Evolutionary conservation across 2,329 filamentous ascomycete species (phyloP), one percentile per base, ranked within the genome.

Genomic region (Chaetothyriales sp.): DNA sequence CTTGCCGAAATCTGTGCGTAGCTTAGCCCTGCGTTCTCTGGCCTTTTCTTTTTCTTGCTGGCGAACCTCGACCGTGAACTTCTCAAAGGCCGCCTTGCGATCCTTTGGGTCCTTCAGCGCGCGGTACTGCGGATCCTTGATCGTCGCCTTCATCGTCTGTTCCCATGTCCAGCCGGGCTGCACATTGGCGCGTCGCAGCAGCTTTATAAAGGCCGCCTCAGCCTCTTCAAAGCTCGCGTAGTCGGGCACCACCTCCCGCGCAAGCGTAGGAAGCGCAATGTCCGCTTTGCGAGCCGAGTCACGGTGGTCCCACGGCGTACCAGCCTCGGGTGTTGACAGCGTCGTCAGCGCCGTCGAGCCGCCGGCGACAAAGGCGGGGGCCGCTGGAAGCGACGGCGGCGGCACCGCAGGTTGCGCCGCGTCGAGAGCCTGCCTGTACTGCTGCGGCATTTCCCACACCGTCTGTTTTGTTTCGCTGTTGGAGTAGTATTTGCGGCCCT

Each of bases 121-220:
- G 56, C 90, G 85, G 67, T 92, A 97, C 63, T 95, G 88, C 46
- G 89, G 82, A 60, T 98, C 92, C 63, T 86, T 90, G 60, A 94
- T 88, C 18, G 87, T 86, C 18, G 81, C 80, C 49, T 85, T 84
- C 71, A 98, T 82, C 1, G 88, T 81, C 67, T 95, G 86, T 60
- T 92, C 83, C 89, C 90, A 98, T 0, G 81, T 81, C 85, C 89
- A 97, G 63, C 95, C 88, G 4, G 88, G 81, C 65, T 94, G 86
- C 18, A 95, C 87, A 60, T 85, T 86, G 63, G 83, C 82, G 56
- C 88, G 84, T 59, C 84, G 86, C 46, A 98, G 77, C 52, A 95
- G 77, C 69, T 97, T 97, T 66, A 85, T 80, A 65, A 97, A 98
- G 2, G 90, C 90, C 47, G 85, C 84, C 67, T 97, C 90, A 10